phyloP scores from a whole-genome alignment of 2,329 filamentous ascomycete species.

The Hawksworthiomyces lignivorus region DNA sequence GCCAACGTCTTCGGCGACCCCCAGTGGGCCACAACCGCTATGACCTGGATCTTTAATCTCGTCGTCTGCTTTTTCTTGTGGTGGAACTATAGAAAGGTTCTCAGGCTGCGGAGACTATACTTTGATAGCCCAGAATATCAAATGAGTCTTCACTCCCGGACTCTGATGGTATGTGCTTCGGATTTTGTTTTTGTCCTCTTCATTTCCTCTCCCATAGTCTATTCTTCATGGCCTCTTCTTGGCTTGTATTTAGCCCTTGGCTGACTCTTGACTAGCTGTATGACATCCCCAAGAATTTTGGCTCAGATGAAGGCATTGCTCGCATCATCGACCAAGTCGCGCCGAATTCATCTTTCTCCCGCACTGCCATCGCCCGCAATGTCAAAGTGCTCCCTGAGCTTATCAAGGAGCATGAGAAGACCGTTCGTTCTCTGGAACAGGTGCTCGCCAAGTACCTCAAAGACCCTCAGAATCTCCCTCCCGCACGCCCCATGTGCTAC shows the following conservation, averaged over 20 bases:
- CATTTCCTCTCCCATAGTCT: too few relatives aligned
- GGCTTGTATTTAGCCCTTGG: neutral
- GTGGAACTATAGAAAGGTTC: conserved; percentile 77
- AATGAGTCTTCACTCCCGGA: conserved; percentile 70
- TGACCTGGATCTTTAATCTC: conserved; percentile 61
- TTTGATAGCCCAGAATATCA: conserved; percentile 86
- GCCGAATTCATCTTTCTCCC: conserved; percentile 69
- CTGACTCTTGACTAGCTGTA: conserved; percentile 52
- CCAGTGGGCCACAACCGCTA: conserved; percentile 53
- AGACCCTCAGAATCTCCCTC: conserved; percentile 71
- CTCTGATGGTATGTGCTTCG: conserved; percentile 50
- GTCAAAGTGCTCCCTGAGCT: conserved; percentile 82
- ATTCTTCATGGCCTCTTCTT: too few relatives aligned
- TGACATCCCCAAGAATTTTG: conserved; percentile 69
- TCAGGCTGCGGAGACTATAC: conserved; percentile 64
- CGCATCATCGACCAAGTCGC: conserved; percentile 74
- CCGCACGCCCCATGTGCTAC: conserved; percentile 68
- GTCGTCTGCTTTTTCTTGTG: conserved; percentile 75
- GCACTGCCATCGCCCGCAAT: conserved; percentile 80
- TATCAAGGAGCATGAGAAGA: conserved; percentile 74
- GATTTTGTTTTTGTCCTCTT: neutral
- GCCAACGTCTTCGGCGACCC: conserved; percentile 42
- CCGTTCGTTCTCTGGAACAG: conserved; percentile 74
- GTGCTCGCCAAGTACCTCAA: conserved; percentile 85
- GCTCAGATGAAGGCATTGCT: conserved; percentile 80